These are phyloP conservation scores for Streptanthus diversifolius DNA, from an alignment of 345 rosid genomes.

Conservation along the genomic window DNA sequence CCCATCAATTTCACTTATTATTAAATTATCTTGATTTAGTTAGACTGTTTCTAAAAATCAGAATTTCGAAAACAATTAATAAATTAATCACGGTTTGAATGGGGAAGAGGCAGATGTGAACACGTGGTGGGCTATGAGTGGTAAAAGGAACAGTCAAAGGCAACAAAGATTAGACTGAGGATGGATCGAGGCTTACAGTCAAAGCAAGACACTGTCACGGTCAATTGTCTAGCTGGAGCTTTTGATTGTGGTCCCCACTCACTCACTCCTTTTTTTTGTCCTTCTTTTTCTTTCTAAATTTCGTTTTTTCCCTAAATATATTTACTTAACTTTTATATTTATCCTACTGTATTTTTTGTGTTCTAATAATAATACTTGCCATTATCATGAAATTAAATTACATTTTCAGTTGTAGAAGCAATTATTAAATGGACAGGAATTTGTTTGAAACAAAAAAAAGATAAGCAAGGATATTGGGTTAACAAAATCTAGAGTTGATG, in stretches of 20 bases:
- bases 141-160: slow-evolving; percentile 30
- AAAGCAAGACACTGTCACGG: slow-evolving; percentile 40
- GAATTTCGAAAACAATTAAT: neutral
- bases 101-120: neutral
- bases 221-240: slow-evolving; percentile 36
- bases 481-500: slow-evolving; percentile 2
- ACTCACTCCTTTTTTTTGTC: neutral
- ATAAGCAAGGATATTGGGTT: neutral
- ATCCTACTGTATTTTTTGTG: neutral
- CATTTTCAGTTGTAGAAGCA: neutral
- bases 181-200: slow-evolving; percentile 32
- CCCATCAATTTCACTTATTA: slow-evolving; percentile 31
- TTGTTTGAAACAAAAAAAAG: neutral
- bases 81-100: slow-evolving; percentile 11
- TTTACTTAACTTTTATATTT: neutral
- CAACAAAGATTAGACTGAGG: slow-evolving; percentile 23
- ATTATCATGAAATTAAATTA: neutral
- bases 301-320: neutral
- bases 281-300: neutral
- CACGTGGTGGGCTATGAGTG: slow-evolving; percentile 20
- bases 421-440: neutral
- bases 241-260: slow-evolving; percentile 28
- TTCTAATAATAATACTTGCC: neutral
- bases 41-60: neutral
- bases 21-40: slow-evolving; percentile 32